Evolutionary conservation across 768 basidiomycete species (phyloP), one percentile per base, ranked within the genome.

Genomic region (Termitomyces titanicus): DNA sequence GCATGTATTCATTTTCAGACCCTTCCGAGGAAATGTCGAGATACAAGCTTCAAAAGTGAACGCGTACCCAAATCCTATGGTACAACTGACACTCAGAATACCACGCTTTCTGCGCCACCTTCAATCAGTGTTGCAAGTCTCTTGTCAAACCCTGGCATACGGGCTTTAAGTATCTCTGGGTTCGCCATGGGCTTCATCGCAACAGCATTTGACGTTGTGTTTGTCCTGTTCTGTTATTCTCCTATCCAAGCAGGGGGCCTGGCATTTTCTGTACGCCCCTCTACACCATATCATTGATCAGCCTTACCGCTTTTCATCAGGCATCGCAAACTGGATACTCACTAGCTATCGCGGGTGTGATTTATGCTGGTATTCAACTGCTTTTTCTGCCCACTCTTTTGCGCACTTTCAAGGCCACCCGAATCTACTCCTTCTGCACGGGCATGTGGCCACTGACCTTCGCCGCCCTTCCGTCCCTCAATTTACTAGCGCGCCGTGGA

Each of bases 151-250:
- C 83, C 85, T 2, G 71, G 80, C 49, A 79, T 86, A 46, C 74
- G 74, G 10, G 76, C 80, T 17, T 62, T 86, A 42, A 75, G 79
- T 42, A 58, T 73, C 37, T 85, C 83, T 33, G 81, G 80, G 3
- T 77, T 74, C 57, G 74, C 76, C 2, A 70, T 86, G 12, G 74
- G 73, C 43, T 86, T 84, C 68, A 72, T 81, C 57, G 73, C 71
- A 10, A 81, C 80, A 0, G 77, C 79, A 1, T 89, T 85, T 56
- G 85, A 86, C 46, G 81, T 84, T 13, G 79, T 85, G 10, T 88
- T 88, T 61, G 83, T 86, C 9, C 73, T 88, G 29, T 86, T 83
- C 61, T 85, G 82, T 57, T 89, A 84, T 64, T 83, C 86, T 13
- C 75, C 83, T 15, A 66, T 88, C 40, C 58, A 72, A 37, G 63